Conservation (phyloP, 345 rosid genomes). For the Odontarrhena argentea region DNA sequence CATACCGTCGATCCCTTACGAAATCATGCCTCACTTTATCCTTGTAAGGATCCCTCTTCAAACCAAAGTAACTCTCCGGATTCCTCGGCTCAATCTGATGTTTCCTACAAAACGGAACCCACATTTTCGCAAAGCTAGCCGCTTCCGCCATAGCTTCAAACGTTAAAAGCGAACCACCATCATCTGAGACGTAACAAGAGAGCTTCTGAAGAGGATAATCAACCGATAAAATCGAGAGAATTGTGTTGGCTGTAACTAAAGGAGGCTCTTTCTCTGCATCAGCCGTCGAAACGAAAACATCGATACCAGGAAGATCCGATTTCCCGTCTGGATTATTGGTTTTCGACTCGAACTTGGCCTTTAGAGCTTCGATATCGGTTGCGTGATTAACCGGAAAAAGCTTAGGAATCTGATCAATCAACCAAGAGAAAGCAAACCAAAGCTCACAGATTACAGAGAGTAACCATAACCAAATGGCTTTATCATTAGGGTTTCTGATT, state of each 20-base stretch:
- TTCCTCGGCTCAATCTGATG: slow-evolving; percentile 76
- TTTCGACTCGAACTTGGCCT: slow-evolving; percentile 65
- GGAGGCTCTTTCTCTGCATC: slow-evolving; percentile 89
- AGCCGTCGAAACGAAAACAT: slow-evolving; percentile 82
- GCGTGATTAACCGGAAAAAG: slow-evolving; percentile 62
- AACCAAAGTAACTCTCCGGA: slow-evolving; percentile 76
- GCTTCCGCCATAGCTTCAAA: slow-evolving; percentile 97
- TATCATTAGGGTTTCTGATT: slow-evolving; percentile 63
- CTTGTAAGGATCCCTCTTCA: slow-evolving; percentile 81
- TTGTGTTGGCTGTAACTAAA: slow-evolving; percentile 79
- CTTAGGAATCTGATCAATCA: slow-evolving; percentile 86
- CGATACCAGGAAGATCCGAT: slow-evolving; percentile 83
- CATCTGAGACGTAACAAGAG: slow-evolving; percentile 81
- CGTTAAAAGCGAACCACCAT: slow-evolving; percentile 79
- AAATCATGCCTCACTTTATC: slow-evolving; percentile 67
- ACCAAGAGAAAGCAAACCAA: slow-evolving; percentile 93
- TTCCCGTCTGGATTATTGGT: slow-evolving; percentile 55
- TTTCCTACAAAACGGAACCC: slow-evolving; percentile 94
- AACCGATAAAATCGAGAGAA: slow-evolving; percentile 73
- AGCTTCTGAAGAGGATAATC: slow-evolving; percentile 84
- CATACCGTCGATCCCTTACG: slow-evolving; percentile 68
- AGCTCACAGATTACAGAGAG: slow-evolving; percentile 77
- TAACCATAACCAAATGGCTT: slow-evolving; percentile 81
- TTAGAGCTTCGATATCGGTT: slow-evolving; percentile 59
- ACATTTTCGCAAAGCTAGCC: slow-evolving; percentile 71